Conservation (phyloP, 495 filamentous ascomycete species). For the Cenococcum geophilum region DNA sequence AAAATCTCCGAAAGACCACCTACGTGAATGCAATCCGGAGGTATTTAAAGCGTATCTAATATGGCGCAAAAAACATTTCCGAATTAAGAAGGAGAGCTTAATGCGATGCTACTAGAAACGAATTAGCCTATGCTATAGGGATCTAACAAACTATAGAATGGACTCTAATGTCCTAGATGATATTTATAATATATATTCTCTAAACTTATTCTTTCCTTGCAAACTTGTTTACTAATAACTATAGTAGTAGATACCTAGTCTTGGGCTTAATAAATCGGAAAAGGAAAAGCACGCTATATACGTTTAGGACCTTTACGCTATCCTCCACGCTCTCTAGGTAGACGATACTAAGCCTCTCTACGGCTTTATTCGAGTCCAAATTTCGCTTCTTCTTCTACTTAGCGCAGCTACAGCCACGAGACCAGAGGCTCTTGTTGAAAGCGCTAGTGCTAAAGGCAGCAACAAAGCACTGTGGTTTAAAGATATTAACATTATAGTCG, state of each 20-base stretch:
- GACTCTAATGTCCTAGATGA: conserved; percentile 6
- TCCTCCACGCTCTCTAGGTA: conserved; percentile 14
- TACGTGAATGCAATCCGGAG: conserved; percentile 1
- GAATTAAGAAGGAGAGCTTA: too few relatives aligned
- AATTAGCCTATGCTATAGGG: conserved; percentile 9
- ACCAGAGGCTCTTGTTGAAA: too few relatives aligned
- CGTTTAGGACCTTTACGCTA: conserved; percentile 14
- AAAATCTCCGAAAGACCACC: background rate
- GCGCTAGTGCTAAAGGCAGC: too few relatives aligned
- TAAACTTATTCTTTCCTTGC: background rate
- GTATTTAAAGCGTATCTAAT: conserved; percentile 12
- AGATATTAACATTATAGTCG: conserved; percentile 12
- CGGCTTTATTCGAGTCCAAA: conserved; percentile 12
- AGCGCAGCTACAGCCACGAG: conserved; percentile 11
- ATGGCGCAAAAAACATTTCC: conserved; percentile 10
- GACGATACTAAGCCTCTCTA: conserved; percentile 12
- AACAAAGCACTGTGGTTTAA: conserved; percentile 15
- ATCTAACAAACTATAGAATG: conserved; percentile 11
- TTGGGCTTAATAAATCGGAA: too few relatives aligned
- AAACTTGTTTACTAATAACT: background rate
- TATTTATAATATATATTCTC: conserved; percentile 14
- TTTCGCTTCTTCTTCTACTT: conserved; percentile 17
- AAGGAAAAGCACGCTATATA: too few relatives aligned
- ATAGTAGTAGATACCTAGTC: conserved; percentile 7
- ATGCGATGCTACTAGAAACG: conserved; percentile 11